Conservation (phyloP, 1,284 basidiomycete species). For the Cryptococcus sp. region DNA sequence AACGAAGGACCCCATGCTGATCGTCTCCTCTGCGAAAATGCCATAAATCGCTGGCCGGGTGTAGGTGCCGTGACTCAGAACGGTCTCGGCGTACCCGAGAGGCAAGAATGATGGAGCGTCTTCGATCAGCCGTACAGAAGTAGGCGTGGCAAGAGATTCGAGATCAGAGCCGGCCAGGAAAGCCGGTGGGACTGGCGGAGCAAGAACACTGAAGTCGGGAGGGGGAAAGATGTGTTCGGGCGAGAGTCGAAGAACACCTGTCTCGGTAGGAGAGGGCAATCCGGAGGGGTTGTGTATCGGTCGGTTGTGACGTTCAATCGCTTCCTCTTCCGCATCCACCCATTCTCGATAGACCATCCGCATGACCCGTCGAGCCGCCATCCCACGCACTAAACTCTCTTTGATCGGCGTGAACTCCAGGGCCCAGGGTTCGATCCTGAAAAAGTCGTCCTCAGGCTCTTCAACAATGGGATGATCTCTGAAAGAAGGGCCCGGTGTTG, state of each 20-base stretch:
- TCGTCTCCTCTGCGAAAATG: conserved; percentile 39
- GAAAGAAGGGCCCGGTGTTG: conserved; percentile 19
- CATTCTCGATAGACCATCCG: conserved; percentile 43
- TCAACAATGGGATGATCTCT: conserved; percentile 18
- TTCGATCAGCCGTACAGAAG: conserved; percentile 34
- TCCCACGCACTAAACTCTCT: conserved; percentile 45
- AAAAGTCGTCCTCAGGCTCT: conserved; percentile 44
- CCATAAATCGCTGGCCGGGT: conserved; percentile 47
- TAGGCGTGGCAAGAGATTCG: conserved; percentile 25
- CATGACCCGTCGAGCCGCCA: conserved; percentile 32
- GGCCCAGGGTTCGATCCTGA: conserved; percentile 43
- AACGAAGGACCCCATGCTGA: conserved; percentile 38
- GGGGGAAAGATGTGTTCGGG: conserved; percentile 36
- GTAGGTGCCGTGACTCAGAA: conserved; percentile 35
- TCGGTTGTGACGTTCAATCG: conserved; percentile 15
- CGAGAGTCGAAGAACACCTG: conserved; percentile 37
- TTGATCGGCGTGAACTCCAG: conserved; percentile 51
- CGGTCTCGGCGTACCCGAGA: conserved; percentile 37
- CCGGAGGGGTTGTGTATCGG: conserved; percentile 39
- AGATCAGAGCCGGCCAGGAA: conserved; percentile 39
- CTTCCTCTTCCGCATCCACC: conserved; percentile 40
- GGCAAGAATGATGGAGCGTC: conserved; percentile 43
- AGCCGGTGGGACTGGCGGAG: conserved; percentile 50
- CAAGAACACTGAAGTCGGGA: conserved; percentile 56
- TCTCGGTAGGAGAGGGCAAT: conserved; percentile 48